These are phyloP conservation scores for Halophytophthora batemanensis DNA, from an alignment of 352 stramenopile genomes.

Conservation along the genomic window DNA sequence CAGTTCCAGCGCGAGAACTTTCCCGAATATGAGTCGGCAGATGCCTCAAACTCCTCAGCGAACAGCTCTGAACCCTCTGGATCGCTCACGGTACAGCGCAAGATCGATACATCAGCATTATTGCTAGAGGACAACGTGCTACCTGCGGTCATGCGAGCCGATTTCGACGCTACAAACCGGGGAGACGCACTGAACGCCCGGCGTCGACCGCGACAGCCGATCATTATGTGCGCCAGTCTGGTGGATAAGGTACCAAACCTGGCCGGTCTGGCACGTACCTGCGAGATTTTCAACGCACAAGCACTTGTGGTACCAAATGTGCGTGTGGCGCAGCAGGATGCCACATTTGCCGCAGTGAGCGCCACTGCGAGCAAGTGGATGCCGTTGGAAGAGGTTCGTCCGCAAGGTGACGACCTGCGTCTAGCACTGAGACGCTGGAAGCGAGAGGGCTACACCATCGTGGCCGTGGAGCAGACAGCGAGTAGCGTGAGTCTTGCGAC, in stretches of 20 bases:
- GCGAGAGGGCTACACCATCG: conserved; percentile 87
- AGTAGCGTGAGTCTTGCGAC: conserved; percentile 84
- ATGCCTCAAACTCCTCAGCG: background rate
- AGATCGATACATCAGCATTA: conserved; percentile 68
- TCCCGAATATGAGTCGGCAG: background rate
- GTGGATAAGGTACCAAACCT: conserved; percentile 96
- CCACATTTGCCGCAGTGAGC: conserved; percentile 89
- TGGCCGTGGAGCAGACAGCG: conserved; percentile 94
- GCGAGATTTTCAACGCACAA: conserved; percentile 94
- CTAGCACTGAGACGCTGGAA: conserved; percentile 63
- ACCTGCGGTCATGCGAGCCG: conserved; percentile 40
- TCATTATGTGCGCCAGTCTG: conserved; percentile 84
- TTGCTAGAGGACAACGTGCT: conserved; percentile 62
- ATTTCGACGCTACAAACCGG: conserved; percentile 20
- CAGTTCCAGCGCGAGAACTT: conserved; percentile 78
- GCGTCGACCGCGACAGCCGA: conserved; percentile 46
- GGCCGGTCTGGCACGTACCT: conserved; percentile 90
- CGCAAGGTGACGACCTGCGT: conserved; percentile 34
- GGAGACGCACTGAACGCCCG: conserved; percentile 40
- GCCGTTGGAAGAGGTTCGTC: conserved; percentile 87
- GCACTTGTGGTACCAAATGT: conserved; percentile 89
- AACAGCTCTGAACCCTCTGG: background rate
- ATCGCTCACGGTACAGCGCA: conserved; percentile 59
- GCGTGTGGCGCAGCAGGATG: conserved; percentile 74
- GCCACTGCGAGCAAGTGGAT: conserved; percentile 95